A percentile compares a stretch with the other conserved stretches of the same genome.
Evolutionary conservation across 805 yeast genomes (phyloP).

Genomic region (Candida silvatica): DNA sequence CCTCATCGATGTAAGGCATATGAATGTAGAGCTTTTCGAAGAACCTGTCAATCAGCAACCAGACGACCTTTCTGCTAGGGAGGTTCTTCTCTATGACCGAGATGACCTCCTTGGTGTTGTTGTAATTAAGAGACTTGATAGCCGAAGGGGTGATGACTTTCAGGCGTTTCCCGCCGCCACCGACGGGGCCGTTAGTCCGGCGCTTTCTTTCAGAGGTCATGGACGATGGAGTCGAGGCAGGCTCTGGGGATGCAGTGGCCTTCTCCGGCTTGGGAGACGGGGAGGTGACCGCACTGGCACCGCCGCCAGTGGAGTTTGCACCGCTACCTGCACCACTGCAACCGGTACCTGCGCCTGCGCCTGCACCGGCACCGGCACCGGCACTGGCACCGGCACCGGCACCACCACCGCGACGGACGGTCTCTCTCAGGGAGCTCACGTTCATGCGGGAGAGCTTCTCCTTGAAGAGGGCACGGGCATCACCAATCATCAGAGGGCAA

Average conservation of each 20-base stretch:
- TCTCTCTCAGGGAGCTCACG: constrained; percentile 21
- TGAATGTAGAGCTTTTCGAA: constrained; percentile 54
- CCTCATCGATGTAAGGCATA: constrained; percentile 61
- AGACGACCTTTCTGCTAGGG: constrained; percentile 47
- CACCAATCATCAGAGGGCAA: constrained; percentile 39
- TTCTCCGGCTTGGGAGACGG: background rate
- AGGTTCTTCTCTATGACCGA: constrained; percentile 34
- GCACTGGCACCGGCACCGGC: too few relatives aligned
- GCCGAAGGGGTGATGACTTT: constrained; percentile 24
- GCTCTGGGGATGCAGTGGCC: background rate
- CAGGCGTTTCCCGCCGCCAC: constrained; percentile 13
- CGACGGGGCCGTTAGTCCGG: background rate
- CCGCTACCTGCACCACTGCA: constrained; percentile 9
- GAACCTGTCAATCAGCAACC: constrained; percentile 49
- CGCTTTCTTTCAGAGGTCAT: background rate
- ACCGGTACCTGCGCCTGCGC: too few relatives aligned
- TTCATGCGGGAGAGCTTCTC: constrained; percentile 26
- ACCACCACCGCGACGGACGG: constrained; percentile 16
- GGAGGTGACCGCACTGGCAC: too few relatives aligned
- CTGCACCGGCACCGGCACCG: constrained; percentile 16
- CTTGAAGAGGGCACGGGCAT: constrained; percentile 29
- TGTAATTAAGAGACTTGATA: constrained; percentile 28
- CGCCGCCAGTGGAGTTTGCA: too few relatives aligned
- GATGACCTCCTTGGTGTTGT: constrained; percentile 31
- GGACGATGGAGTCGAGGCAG: background rate